These are phyloP conservation scores for Afroboletus lepidellus DNA, from an alignment of 1,284 basidiomycete species.

Conservation along the genomic window DNA sequence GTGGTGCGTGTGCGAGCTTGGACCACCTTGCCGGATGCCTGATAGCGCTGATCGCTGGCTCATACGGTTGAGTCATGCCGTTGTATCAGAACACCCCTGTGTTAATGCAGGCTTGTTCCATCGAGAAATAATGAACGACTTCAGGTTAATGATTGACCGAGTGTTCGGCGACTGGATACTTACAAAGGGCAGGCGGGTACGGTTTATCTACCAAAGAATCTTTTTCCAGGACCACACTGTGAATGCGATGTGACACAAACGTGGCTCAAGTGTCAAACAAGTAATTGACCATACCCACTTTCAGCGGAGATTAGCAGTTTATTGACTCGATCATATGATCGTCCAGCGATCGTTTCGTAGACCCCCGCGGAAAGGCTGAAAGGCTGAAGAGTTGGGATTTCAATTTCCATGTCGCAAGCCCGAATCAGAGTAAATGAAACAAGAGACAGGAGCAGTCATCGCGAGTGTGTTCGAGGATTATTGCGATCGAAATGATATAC, in stretches of 20 bases:
- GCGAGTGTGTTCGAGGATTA: too few species aligned
- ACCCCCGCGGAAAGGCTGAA: neutral
- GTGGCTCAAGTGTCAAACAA: neutral
- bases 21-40: too few species aligned
- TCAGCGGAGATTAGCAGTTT: neutral
- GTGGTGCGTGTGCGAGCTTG: too few species aligned
- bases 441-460: neutral
- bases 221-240: neutral
- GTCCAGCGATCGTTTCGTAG: too few species aligned
- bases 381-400: neutral
- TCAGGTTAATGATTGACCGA: neutral
- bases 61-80: too few species aligned
- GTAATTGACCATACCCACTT: neutral
- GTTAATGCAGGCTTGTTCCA: too few species aligned
- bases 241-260: neutral
- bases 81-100: too few species aligned
- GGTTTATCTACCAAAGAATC: neutral
- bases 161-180: neutral
- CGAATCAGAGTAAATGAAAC: constrained; percentile 7
- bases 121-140: too few species aligned
- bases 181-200: too few species aligned
- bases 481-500: too few species aligned
- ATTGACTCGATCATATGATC: too few species aligned
- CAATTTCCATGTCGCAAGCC: neutral
- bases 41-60: too few species aligned